These are phyloP conservation scores for Beauveria scarabaeidicola DNA, from an alignment of 2,329 filamentous ascomycete genomes.

Conservation along the genomic window DNA sequence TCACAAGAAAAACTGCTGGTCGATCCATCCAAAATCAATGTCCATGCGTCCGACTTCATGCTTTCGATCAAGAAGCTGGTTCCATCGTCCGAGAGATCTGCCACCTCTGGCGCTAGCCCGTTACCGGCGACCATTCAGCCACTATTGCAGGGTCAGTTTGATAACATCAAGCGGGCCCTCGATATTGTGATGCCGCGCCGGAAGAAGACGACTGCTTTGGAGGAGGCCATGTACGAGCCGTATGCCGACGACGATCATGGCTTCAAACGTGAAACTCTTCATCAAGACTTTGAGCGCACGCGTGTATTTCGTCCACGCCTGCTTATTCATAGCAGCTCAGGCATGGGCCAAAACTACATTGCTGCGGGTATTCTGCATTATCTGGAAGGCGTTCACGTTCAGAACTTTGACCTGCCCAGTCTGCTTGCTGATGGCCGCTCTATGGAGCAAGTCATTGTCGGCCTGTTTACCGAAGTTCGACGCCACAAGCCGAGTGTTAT, in stretches of 20 bases:
- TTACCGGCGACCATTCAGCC: constrained; percentile 75
- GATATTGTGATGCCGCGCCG: constrained; percentile 73
- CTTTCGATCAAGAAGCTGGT: constrained; percentile 93
- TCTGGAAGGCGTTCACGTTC: constrained; percentile 88
- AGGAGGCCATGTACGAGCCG: constrained; percentile 88
- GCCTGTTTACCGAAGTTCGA: constrained; percentile 85
- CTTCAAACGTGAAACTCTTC: constrained; percentile 71
- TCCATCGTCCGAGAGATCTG: constrained; percentile 85
- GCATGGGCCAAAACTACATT: constrained; percentile 92
- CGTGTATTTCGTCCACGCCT: constrained; percentile 83
- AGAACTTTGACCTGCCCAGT: constrained; percentile 86
- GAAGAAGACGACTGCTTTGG: constrained; percentile 79
- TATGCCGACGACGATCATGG: constrained; percentile 74
- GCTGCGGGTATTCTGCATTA: constrained; percentile 79
- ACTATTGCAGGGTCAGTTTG: constrained; percentile 64
- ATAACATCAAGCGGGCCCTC: constrained; percentile 58
- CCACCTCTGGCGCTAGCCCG: constrained; percentile 73
- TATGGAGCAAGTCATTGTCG: constrained; percentile 80
- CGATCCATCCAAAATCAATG: constrained; percentile 71
- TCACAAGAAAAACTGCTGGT: constrained; percentile 86
- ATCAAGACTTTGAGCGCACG: constrained; percentile 74
- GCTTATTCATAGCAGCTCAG: constrained; percentile 69
- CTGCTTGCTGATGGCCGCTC: constrained; percentile 77
- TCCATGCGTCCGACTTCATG: constrained; percentile 94
- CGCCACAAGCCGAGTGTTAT: constrained; percentile 94